Percentiles rank a stretch among this genome's conserved stretches.
Conservation (phyloP, 2,329 filamentous ascomycete species). For the Cercospora sp. region DNA sequence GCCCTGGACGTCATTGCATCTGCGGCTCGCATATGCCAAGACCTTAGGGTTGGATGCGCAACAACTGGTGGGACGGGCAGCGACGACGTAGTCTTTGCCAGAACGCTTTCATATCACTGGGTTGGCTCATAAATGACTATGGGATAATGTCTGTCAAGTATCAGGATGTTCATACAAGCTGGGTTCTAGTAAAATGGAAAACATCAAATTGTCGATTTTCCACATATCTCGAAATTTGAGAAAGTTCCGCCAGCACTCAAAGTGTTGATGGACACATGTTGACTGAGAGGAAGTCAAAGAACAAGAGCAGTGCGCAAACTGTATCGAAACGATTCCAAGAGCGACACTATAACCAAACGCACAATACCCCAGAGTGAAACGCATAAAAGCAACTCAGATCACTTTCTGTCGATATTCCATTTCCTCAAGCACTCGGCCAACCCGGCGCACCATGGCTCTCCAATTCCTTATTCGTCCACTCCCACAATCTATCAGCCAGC, state of each 20-base stretch:
- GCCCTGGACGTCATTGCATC: no score
- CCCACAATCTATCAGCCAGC: constrained; percentile 32
- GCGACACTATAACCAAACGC: neutral
- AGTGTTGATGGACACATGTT: no score
- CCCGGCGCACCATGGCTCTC: constrained; percentile 19
- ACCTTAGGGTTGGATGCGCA: neutral
- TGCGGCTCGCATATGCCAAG: neutral
- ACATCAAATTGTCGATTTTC: no score
- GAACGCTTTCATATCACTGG: neutral
- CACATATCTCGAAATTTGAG: no score
- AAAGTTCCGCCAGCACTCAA: no score
- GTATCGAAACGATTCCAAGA: no score
- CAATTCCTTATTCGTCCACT: constrained; percentile 36
- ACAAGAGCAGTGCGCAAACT: no score
- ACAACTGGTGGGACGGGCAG: neutral
- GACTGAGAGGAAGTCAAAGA: no score
- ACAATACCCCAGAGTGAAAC: neutral
- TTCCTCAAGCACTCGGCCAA: constrained; percentile 14
- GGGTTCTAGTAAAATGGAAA: no score
- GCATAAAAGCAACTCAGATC: neutral
- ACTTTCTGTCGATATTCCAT: neutral
- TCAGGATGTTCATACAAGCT: no score
- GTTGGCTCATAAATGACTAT: no score
- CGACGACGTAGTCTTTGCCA: neutral
- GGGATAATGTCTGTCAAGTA: no score